phyloP scores from a whole-genome alignment of 2,329 filamentous ascomycete species.

The Calonectria pseudoreteaudii region DNA sequence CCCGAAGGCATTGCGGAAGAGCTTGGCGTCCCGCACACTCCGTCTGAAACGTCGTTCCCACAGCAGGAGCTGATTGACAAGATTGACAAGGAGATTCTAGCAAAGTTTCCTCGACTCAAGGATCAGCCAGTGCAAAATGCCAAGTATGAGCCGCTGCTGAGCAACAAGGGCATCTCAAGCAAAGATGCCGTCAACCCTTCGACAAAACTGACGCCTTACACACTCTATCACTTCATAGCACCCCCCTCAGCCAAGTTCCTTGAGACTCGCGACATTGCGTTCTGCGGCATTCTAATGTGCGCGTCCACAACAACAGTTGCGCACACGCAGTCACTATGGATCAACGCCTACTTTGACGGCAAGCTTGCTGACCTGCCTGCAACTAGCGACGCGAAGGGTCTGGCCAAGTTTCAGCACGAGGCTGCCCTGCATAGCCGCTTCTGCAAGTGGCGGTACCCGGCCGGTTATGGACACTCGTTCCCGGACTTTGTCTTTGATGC shows the following conservation, averaged over 20 bases:
- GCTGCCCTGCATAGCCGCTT: constrained; percentile 76
- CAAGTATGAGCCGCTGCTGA: constrained; percentile 56
- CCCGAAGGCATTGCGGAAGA: constrained; percentile 58
- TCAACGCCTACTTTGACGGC: constrained; percentile 70
- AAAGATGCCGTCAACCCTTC: constrained; percentile 41
- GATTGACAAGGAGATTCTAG: constrained; percentile 66
- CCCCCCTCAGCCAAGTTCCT: constrained; percentile 54
- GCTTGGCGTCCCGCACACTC: constrained; percentile 60
- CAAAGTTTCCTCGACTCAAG: constrained; percentile 63
- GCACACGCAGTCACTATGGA: constrained; percentile 69
- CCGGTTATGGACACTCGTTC: constrained; percentile 70
- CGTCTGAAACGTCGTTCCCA: constrained; percentile 46
- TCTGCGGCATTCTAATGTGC: constrained; percentile 58
- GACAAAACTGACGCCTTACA: constrained; percentile 46
- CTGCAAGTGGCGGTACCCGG: constrained; percentile 76
- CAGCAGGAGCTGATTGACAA: constrained; percentile 46
- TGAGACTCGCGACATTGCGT: constrained; percentile 54
- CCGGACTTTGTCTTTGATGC: constrained; percentile 83
- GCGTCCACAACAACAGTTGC: constrained; percentile 56
- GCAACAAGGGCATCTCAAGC: constrained; percentile 51
- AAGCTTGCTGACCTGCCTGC: constrained; percentile 39
- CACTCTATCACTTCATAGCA: constrained; percentile 60
- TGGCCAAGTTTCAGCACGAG: constrained; percentile 61
- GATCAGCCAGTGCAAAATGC: constrained; percentile 63
- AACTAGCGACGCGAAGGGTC: constrained; percentile 40